A percentile compares a stretch with the other conserved stretches of the same genome.
Evolutionary conservation across 148 eudicot genomes (phyloP).

Genomic region (Silene latifolia): DNA sequence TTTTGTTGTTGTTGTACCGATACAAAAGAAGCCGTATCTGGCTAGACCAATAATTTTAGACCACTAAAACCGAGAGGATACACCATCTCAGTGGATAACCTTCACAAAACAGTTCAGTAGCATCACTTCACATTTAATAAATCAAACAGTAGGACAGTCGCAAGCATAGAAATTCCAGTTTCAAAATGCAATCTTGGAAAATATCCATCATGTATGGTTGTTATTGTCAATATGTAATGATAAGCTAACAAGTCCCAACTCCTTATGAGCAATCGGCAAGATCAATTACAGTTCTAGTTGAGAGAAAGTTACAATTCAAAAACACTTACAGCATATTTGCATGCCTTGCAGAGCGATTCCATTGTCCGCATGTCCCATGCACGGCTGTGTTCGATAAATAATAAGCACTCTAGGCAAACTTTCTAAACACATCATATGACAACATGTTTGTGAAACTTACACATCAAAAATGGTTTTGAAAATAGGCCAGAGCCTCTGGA

Average conservation of each 20-base stretch:
- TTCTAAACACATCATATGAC: background rate
- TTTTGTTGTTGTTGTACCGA: background rate
- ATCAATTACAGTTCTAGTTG: background rate
- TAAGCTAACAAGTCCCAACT: background rate
- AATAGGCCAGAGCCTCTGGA: constrained; percentile 92
- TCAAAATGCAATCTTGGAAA: background rate
- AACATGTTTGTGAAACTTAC: constrained; percentile 39
- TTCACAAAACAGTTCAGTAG: no score
- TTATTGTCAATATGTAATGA: background rate
- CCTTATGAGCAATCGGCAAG: background rate
- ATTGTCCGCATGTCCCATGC: constrained; percentile 99
- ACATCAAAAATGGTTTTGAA: constrained; percentile 89
- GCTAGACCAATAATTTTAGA: no score
- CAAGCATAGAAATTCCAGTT: no score
- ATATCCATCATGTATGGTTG: background rate
- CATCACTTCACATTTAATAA: no score
- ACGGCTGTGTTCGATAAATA: constrained; percentile 54
- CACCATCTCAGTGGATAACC: no score
- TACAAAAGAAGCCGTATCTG: background rate
- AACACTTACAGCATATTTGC: constrained; percentile 97
- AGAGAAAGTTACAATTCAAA: constrained; percentile 10
- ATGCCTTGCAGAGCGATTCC: constrained; percentile 98
- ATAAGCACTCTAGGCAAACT: background rate
- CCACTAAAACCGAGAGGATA: no score
- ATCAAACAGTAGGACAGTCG: no score